A percentile compares a stretch with the other conserved stretches of the same genome.
Conservation (phyloP, 164 flowering plant species). For the Nelumbo lutea region DNA sequence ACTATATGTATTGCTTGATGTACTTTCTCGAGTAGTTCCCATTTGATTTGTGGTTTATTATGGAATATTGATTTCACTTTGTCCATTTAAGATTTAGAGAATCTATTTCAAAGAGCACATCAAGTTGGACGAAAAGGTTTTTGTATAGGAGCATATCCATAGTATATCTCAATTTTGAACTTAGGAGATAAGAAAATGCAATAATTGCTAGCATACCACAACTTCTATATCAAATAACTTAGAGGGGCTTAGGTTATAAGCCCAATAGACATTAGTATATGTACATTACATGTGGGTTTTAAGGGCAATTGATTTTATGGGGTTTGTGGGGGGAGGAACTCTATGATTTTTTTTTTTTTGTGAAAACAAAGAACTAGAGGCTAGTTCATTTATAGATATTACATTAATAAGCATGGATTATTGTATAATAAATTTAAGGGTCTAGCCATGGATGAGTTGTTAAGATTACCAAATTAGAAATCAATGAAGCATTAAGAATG, state of each 20-base stretch:
- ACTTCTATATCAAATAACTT: conserved; percentile 26
- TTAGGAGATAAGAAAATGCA: conserved; percentile 51
- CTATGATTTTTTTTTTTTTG: too few species aligned
- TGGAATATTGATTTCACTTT: not conserved
- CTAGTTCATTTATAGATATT: too few species aligned
- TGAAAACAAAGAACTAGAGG: too few species aligned
- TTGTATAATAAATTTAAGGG: too few species aligned
- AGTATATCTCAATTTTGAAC: conserved; percentile 52
- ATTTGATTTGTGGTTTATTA: conserved; percentile 1
- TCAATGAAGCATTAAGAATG: too few species aligned
- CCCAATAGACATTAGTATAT: conserved; percentile 15
- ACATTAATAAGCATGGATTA: too few species aligned
- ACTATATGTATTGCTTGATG: not conserved
- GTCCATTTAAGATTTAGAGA: conserved; percentile 52
- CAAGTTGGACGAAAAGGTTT: conserved; percentile 76
- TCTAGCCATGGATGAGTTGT: too few species aligned
- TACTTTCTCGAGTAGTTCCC: not conserved
- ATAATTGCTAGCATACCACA: conserved; percentile 51
- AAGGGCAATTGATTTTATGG: too few species aligned
- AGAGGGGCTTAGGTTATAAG: conserved; percentile 22
- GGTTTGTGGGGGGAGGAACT: too few species aligned
- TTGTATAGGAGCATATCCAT: conserved; percentile 57
- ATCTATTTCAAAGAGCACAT: conserved; percentile 68
- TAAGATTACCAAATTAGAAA: too few species aligned
- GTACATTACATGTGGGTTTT: too few species aligned